Base-by-base conservation (phyloP, 2,329 filamentous ascomycete species). In the Pseudogymnoascus sp. region DNA sequence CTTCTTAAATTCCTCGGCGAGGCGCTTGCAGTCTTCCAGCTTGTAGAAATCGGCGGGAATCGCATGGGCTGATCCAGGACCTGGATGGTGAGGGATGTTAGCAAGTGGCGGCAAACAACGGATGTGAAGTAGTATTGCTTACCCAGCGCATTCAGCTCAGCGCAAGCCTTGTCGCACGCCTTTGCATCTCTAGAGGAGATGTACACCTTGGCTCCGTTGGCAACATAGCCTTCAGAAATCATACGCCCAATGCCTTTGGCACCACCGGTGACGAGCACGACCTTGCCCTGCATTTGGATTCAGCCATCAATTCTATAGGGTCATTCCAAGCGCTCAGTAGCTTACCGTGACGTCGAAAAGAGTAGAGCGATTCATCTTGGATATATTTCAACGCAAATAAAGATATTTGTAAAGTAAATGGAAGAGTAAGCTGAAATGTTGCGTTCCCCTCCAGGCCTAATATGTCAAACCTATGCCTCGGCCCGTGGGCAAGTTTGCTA, bases 191-290 rank as follows among this genome's bases (percentile, higher is more conserved):
- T 80, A 5, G 83, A 87, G 5, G 83, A 84, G 64, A 90, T 86
- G 76, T 89, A 90, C 5, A 90, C 87, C 64, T 82, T 87, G 62
- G 82, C 81, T 61, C 84, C 83, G 72, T 86, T 87, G 61, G 76
- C 71, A n/a, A 87, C 78, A 72, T 85, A 87, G 62, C 83, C 85
- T 61, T 84, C 77, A 33, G 82, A 81, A 64, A 88, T 88, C 85
- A 88, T 88, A 62, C 81, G 81, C 14, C 85, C 85, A 64, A 88
- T 82, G 65, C 84, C 85, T 69, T 86, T 82, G 50, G 78, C 80
- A 59, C 80, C 80, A 64, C 82, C 82, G 4, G 82, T 84, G 59
- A 84, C 76, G 62, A 84, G 77, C 66, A 83, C 80, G 59, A 82
- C 79, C 75, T 84, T 85, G 71, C 75, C 80, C 70, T 71, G 15